These are phyloP conservation scores for Trichoderma guizhouense DNA, from an alignment of 2,329 filamentous ascomycete genomes.

Conservation along the genomic window DNA sequence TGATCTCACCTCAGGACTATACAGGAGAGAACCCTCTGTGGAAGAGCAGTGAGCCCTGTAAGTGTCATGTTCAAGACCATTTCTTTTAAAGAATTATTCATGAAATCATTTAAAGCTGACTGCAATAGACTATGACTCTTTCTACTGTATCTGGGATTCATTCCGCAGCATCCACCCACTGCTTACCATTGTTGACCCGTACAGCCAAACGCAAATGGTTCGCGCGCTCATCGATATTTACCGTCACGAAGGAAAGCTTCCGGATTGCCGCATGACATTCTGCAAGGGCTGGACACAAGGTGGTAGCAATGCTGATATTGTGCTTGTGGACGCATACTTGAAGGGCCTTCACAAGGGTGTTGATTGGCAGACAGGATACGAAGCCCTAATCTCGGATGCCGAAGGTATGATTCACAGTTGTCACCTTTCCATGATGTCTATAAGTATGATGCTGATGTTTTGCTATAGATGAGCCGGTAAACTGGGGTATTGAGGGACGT, in stretches of 20 bases:
- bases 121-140: conserved; percentile 60
- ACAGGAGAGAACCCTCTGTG: conserved; percentile 72
- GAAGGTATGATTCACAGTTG: conserved; percentile 42
- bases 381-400: conserved; percentile 70
- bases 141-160: conserved; percentile 69
- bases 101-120: neutral
- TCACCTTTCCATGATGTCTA: fast-evolving
- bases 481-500: conserved; percentile 67
- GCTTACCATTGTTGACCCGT: conserved; percentile 67
- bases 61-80: neutral
- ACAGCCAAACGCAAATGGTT: conserved; percentile 65
- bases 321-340: conserved; percentile 65
- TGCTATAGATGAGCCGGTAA: conserved; percentile 47
- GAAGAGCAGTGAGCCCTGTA: conserved; percentile 62
- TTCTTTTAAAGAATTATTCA: neutral
- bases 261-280: conserved; percentile 74
- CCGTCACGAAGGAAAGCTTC: conserved; percentile 62
- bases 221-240: conserved; percentile 71
- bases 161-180: conserved; percentile 69
- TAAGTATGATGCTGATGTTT: conserved; percentile 21
- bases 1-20: conserved; percentile 72
- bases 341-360: conserved; percentile 63
- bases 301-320: conserved; percentile 70
- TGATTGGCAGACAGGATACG: conserved; percentile 67
- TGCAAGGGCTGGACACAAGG: conserved; percentile 75